Conservation (phyloP, 805 yeast species). For the Cyberlindnera lachancei region DNA sequence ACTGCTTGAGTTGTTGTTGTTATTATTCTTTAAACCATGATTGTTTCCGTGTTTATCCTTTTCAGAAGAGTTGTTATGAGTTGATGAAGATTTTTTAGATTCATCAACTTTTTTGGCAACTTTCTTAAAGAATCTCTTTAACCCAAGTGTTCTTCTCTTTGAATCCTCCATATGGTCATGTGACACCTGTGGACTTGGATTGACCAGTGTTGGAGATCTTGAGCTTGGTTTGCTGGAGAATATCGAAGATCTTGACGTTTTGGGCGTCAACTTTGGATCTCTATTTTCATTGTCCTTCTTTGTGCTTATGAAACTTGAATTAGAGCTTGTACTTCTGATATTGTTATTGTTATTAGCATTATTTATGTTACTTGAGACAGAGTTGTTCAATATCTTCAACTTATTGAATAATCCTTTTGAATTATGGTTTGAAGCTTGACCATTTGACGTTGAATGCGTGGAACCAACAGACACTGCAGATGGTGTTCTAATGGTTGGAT, state of each 20-base stretch:
- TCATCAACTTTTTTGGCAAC: constrained; percentile 15
- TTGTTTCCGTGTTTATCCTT: constrained; percentile 4
- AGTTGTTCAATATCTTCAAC: no score
- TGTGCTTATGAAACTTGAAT: no score
- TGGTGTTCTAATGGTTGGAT: no score
- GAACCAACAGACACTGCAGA: no score
- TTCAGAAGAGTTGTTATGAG: constrained; percentile 1
- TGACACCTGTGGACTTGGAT: constrained; percentile 12
- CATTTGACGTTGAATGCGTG: no score
- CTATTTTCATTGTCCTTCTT: constrained; percentile 6
- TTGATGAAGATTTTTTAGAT: not conserved
- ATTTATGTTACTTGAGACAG: no score
- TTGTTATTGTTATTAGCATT: no score
- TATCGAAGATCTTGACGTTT: constrained; percentile 19
- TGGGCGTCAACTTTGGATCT: constrained; percentile 17
- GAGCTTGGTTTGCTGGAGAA: constrained; percentile 18
- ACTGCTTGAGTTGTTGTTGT: constrained; percentile 3
- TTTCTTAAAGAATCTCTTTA: constrained; percentile 48
- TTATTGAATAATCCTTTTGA: no score
- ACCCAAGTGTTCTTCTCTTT: constrained; percentile 19
- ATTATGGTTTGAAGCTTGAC: no score
- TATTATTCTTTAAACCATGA: no score
- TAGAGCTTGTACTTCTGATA: no score
- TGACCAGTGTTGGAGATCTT: constrained; percentile 16
- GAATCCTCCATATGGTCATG: constrained; percentile 6